Percentiles rank a stretch among this genome's conserved stretches.
phyloP scores from a whole-genome alignment of 2,329 filamentous ascomycete genomes.

The Penicillium verrucosum region DNA sequence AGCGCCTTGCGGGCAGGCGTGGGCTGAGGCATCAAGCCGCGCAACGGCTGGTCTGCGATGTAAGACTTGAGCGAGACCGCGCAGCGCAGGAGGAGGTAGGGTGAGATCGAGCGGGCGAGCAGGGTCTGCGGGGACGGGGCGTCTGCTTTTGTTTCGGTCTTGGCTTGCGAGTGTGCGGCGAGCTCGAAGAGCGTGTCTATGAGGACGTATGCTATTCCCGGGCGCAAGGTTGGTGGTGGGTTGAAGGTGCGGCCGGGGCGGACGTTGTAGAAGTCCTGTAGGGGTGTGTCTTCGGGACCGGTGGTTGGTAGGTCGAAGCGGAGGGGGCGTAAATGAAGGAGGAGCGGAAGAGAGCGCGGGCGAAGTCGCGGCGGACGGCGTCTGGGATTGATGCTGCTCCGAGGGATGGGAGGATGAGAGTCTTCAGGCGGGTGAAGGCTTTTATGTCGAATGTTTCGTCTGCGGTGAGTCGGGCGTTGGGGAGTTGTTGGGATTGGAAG shows the following conservation, averaged over 20 bases:
- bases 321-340: slow-evolving; percentile 75
- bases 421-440: slow-evolving; percentile 64
- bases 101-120: slow-evolving; percentile 72
- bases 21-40: slow-evolving; percentile 86
- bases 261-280: slow-evolving; percentile 61
- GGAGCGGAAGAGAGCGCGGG: slow-evolving; percentile 72
- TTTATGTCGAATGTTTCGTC: slow-evolving; percentile 81
- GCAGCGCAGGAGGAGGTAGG: slow-evolving; percentile 77
- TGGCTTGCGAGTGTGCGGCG: slow-evolving; percentile 53
- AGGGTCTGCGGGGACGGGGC: slow-evolving; percentile 43
- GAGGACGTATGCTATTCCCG: slow-evolving; percentile 74
- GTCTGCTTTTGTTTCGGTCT: neutral
- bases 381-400: slow-evolving; percentile 65
- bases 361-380: slow-evolving; percentile 64
- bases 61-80: slow-evolving; percentile 80
- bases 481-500: slow-evolving; percentile 41
- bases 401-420: slow-evolving; percentile 69
- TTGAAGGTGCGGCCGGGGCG: slow-evolving; percentile 71
- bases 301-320: slow-evolving; percentile 55
- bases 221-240: slow-evolving; percentile 61
- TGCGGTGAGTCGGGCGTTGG: slow-evolving; percentile 49
- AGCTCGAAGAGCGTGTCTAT: slow-evolving; percentile 75
- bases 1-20: slow-evolving; percentile 76
- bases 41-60: slow-evolving; percentile 83
- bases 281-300: slow-evolving; percentile 46